Conservation (phyloP, 2,329 filamentous ascomycete species). For the Claviceps quebecensis region DNA sequence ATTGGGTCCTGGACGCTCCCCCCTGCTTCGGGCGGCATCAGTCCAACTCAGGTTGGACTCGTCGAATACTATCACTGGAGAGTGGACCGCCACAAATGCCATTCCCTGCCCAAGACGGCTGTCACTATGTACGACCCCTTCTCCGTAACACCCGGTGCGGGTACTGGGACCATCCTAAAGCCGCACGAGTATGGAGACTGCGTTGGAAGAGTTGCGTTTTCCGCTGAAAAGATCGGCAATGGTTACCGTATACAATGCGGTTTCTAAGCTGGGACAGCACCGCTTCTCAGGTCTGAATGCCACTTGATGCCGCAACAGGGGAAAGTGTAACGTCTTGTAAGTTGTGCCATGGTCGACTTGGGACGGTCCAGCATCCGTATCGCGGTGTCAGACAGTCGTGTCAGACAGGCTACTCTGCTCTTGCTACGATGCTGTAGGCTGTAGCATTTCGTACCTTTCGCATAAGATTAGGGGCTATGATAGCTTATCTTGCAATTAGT, state of each 20-base stretch:
- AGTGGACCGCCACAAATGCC: background rate
- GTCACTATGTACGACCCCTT: background rate
- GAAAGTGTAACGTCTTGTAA: no score
- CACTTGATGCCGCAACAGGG: no score
- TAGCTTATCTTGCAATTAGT: no score
- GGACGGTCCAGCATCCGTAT: no score
- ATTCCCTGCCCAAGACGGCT: background rate
- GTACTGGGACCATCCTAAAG: background rate
- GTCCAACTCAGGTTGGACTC: background rate
- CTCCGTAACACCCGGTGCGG: background rate
- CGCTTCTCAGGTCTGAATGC: no score
- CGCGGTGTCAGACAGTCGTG: no score
- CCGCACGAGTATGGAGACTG: background rate
- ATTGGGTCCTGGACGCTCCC: background rate
- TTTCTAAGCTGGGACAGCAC: background rate
- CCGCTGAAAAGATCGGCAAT: background rate
- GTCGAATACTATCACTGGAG: background rate
- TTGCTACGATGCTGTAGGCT: no score
- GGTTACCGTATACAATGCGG: background rate
- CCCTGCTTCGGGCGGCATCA: background rate
- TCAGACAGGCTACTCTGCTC: no score
- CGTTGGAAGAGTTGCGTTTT: background rate
- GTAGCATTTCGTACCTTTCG: no score
- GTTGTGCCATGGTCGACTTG: no score
- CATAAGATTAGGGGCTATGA: no score